Base-by-base conservation (phyloP, 148 eudicot genomes). In the Talinum fruticosum region DNA sequence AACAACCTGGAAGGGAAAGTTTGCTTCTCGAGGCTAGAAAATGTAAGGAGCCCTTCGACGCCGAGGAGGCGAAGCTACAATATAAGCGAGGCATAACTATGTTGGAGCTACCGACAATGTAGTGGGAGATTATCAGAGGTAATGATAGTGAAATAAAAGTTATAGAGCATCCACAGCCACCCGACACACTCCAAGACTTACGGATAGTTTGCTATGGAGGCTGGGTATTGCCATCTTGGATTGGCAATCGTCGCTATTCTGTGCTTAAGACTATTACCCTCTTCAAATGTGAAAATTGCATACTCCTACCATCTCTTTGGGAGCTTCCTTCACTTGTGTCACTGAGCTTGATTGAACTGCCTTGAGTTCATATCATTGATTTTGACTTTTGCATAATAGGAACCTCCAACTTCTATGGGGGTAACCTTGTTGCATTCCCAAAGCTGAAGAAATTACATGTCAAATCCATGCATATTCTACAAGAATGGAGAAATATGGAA, bases 121-220 rank as follows among this genome's bases (percentile, higher is more conserved):
- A 2, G 19, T 0, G 0, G 6, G 66, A 61, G 8, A 61, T 10
- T 10, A 26, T 61, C 16, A 14, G 4, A 26, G 66, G 29, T 61
- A 1, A 8, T 13, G 2, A 5, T 57, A 1, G 21, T 18, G 23
- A 59, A 16, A 47, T 16, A 16, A 28, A 74, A 1, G 77, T 80
- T 8, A 14, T 80, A 7, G 1, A 5, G 1, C 4, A 45, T 16
- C 70, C 75, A 61, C 38, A 44, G 26, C 82, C 78, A 32, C 61
- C 53, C 12, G 3, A n/a, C 8, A 10, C 30, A n/a, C 26, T 80
- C 47, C 33, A 44, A 10, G 44, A 59, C 64, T 61, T 80, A 29
- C 53, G 34, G 59, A 75, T 80, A 69, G n/a, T 26, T 41, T 26
- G 35, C 49, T 76, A 44, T 45, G 72, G 78, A 37, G 78, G 78